phyloP scores from a whole-genome alignment of 2,329 filamentous ascomycete genomes.

The Aspergillus viridinutans region DNA sequence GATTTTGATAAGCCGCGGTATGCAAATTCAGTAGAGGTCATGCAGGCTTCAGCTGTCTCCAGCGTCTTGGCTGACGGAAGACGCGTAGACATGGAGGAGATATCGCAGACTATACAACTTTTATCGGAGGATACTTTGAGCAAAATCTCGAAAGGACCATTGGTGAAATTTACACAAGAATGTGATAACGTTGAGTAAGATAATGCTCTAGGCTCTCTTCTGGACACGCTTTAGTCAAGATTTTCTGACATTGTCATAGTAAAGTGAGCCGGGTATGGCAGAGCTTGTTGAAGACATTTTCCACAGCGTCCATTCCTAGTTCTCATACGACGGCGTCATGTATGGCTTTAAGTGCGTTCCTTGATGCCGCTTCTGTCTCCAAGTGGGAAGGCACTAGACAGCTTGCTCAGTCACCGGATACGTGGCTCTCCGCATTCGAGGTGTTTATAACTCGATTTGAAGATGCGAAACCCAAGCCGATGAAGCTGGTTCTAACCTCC shows the following conservation, averaged over 20 bases:
- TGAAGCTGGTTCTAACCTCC: conserved; percentile 43
- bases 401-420: conserved; percentile 30
- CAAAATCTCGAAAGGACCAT: conserved; percentile 32
- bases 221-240: conserved; percentile 2
- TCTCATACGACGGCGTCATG: conserved; percentile 40
- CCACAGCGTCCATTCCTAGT: conserved; percentile 33
- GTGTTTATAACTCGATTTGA: conserved; percentile 39
- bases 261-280: conserved; percentile 35
- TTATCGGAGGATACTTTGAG: conserved; percentile 31
- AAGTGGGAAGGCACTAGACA: conserved; percentile 25
- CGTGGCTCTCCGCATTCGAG: conserved; percentile 40
- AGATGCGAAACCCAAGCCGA: conserved; percentile 41
- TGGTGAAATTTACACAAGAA: conserved; percentile 30
- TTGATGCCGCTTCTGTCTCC: conserved; percentile 36
- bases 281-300: conserved; percentile 40
- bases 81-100: conserved; percentile 26
- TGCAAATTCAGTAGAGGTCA: conserved; percentile 8
- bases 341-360: conserved; percentile 43
- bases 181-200: conserved; percentile 33
- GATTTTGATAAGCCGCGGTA: neutral
- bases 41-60: conserved; percentile 12
- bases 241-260: conserved; percentile 16
- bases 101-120: conserved; percentile 32
- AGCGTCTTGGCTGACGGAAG: conserved; percentile 9
- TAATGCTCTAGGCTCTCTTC: neutral